Conservation (phyloP, 139 green algal genomes). For the Picochlorum costavermella region DNA sequence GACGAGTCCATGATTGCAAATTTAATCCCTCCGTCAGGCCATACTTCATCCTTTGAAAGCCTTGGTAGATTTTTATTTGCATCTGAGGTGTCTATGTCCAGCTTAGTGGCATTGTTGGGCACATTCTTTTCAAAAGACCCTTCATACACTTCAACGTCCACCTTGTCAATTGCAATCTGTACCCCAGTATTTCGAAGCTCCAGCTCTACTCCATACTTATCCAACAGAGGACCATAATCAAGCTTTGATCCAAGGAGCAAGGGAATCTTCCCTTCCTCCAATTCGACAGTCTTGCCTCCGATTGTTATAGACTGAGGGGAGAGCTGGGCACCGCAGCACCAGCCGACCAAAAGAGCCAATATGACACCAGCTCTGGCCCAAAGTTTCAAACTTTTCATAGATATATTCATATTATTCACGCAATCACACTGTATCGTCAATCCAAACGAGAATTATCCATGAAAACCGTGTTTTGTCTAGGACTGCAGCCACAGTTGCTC, state of each 20-base stretch:
- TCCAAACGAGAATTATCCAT: too few relatives aligned
- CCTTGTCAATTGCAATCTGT: not conserved
- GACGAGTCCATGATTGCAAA: not conserved
- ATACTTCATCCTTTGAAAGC: conserved; percentile 1
- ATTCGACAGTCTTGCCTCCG: not conserved
- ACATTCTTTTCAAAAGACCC: conserved; percentile 7
- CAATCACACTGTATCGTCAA: too few relatives aligned
- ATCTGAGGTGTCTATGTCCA: not conserved
- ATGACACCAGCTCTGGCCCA: not conserved
- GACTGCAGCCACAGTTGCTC: too few relatives aligned
- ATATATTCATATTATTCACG: too few relatives aligned
- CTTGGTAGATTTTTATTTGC: conserved; percentile 7
- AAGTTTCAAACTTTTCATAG: too few relatives aligned
- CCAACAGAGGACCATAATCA: not conserved
- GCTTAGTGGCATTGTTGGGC: not conserved
- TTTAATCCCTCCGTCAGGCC: conserved; percentile 2
- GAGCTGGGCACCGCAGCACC: not conserved
- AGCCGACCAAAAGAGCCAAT: not conserved
- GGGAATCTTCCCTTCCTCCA: not conserved
- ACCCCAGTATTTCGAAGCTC: conserved; percentile 7
- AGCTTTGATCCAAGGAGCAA: not conserved
- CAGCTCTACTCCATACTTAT: conserved; percentile 2
- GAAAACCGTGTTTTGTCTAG: too few relatives aligned
- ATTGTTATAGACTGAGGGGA: not conserved
- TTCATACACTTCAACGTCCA: not conserved